Evolutionary conservation across 2,329 filamentous ascomycete species (phyloP), one percentile per base, ranked within the genome.

Genomic region (Colletotrichum noveboracense): DNA sequence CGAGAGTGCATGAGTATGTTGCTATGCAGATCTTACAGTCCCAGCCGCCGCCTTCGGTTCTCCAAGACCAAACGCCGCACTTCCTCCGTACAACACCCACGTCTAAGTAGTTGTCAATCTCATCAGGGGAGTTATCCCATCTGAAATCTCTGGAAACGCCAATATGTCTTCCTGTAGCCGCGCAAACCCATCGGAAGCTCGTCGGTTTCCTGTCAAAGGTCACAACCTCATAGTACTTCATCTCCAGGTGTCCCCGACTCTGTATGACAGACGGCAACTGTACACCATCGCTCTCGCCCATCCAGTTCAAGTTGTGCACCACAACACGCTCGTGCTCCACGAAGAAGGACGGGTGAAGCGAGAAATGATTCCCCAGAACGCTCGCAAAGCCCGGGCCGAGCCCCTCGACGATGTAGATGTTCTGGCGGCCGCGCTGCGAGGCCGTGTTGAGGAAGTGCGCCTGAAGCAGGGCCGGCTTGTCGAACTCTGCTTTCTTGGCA

Each of bases 291-390:
- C 75, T 80, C 66, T 80, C 79, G 12, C 79, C 77, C 30, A 66
- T 65, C 30, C 77, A 65, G 32, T 66, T 72, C n/a, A 74, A 66
- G 64, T 77, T 79, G 52, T 78, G 78, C 56, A 79, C 79, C n/a
- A 79, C 74, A 8, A 81, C 76, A 14, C 80, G 78, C 62, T 81
- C 79, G 13, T 81, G 79, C 66, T 80, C 79, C 13, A 81, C 70
- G 56, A 80, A 80, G 26, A 78, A 34, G 1, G 79, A 78, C 10
- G 79, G 80, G 26, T 80, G 80, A 14, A 80, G 61, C 8, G 66
- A 68, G 55, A 81, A 79, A 13, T 76, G 77, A 3, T 69, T 62
- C 5, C 80, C 79, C 24, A 81, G 55, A 2, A 78, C 65, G 13
- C 68, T 62, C 13, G 78, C 76, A 69, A 78, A 79, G 13, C 71